These are phyloP conservation scores for Sugiyamaella lignohabitans DNA, from an alignment of 805 yeast species.

Conservation along the genomic window DNA sequence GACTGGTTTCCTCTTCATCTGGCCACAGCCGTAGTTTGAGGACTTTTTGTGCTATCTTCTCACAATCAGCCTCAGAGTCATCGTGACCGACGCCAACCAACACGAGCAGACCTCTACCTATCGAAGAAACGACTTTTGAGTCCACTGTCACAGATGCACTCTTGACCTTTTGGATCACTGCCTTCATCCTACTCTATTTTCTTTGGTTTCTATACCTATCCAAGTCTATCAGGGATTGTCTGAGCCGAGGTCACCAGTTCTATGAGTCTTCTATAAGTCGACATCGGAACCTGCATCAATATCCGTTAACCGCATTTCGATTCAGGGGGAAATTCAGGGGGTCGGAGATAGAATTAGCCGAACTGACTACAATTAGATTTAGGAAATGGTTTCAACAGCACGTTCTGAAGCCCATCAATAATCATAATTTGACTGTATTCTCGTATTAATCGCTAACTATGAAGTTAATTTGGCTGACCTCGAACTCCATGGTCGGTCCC, in stretches of 20 bases:
- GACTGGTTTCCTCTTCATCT: slow-evolving; percentile 51
- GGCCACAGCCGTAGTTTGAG: slow-evolving; percentile 67
- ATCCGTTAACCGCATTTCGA: too few species aligned
- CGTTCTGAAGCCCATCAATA: too few species aligned
- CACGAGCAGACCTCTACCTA: slow-evolving; percentile 67
- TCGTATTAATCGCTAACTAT: too few species aligned
- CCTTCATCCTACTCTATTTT: slow-evolving; percentile 69
- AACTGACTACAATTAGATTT: too few species aligned
- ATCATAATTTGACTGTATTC: too few species aligned
- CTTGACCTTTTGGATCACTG: slow-evolving; percentile 85
- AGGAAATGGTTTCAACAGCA: too few species aligned
- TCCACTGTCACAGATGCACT: slow-evolving; percentile 87
- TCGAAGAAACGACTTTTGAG: slow-evolving; percentile 60
- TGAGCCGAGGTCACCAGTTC: neutral
- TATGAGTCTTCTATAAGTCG: neutral
- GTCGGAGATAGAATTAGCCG: too few species aligned
- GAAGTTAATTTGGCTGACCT: too few species aligned
- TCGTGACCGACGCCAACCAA: slow-evolving; percentile 77
- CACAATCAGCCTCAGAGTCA: slow-evolving; percentile 71
- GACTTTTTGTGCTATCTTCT: slow-evolving; percentile 60
- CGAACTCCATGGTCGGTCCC: too few species aligned
- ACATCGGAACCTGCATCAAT: neutral
- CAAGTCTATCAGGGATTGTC: neutral
- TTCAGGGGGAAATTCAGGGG: too few species aligned
- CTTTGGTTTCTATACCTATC: neutral